Conservation (phyloP, 1,284 basidiomycete species). For the Tilletia setariae region DNA sequence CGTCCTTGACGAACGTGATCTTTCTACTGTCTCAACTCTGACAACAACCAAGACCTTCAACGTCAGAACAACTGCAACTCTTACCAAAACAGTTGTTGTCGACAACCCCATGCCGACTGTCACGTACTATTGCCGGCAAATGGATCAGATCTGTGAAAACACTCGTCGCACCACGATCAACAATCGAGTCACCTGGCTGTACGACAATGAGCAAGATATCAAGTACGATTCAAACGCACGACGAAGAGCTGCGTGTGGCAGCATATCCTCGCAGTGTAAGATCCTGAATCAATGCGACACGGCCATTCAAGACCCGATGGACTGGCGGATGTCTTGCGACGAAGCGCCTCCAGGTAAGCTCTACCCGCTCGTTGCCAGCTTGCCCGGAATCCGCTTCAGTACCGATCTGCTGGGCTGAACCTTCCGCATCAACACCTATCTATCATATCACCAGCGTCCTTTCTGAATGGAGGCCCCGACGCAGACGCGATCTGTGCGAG, state of each 20-base stretch:
- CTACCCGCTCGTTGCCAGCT: too few relatives aligned
- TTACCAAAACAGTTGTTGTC: neutral
- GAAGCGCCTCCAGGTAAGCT: slow-evolving; percentile 1
- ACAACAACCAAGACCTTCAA: neutral
- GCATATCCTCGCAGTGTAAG: too few relatives aligned
- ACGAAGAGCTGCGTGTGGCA: neutral
- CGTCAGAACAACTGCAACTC: neutral
- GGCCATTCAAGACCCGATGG: neutral
- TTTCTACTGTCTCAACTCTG: neutral
- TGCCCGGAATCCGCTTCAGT: too few relatives aligned
- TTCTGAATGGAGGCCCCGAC: neutral
- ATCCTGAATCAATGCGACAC: neutral
- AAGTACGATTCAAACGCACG: neutral
- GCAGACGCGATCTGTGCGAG: neutral
- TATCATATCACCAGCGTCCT: neutral
- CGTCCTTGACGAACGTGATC: slow-evolving; percentile 1
- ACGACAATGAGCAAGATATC: neutral
- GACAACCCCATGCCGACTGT: neutral
- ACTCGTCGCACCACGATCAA: neutral
- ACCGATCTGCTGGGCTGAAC: too few relatives aligned
- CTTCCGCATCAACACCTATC: neutral
- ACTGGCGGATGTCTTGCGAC: slow-evolving; percentile 1
- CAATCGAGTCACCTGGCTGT: neutral
- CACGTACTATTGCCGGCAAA: neutral
- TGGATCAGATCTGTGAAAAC: neutral